Conservation (phyloP, 805 yeast species). For the Barnettozyma botsteinii region DNA sequence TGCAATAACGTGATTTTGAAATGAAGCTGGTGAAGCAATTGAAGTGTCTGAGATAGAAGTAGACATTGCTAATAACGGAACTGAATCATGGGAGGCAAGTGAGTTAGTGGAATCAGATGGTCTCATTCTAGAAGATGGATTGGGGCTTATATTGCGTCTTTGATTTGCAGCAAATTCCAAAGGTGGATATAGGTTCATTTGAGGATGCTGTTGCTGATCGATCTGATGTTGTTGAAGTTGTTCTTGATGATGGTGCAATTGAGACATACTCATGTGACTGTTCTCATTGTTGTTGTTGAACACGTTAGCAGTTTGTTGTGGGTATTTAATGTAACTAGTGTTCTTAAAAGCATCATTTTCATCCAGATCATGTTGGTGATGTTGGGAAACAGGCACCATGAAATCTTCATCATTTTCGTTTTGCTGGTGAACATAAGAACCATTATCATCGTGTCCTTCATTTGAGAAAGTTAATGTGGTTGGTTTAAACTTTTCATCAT, state of each 20-base stretch:
- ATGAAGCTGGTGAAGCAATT: conserved; percentile 19
- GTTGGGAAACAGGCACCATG: conserved; percentile 5
- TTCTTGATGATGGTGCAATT: conserved; percentile 20
- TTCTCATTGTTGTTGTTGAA: conserved; percentile 1
- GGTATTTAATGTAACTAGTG: neutral
- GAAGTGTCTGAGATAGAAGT: conserved; percentile 23
- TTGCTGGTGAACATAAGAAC: neutral
- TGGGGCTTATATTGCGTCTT: conserved; percentile 4
- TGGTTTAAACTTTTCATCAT: conserved; percentile 12
- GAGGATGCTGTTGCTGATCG: conserved; percentile 8
- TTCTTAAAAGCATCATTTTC: neutral
- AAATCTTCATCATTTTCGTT: conserved; percentile 3
- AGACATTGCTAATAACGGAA: conserved; percentile 25
- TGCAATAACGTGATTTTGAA: conserved; percentile 32
- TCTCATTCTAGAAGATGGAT: conserved; percentile 5
- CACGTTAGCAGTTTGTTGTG: conserved; percentile 28
- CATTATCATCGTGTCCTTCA: neutral
- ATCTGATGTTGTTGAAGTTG: conserved; percentile 5
- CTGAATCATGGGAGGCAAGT: conserved; percentile 28
- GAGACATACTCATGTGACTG: conserved; percentile 20
- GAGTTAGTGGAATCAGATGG: conserved; percentile 32
- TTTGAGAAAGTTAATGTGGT: neutral
- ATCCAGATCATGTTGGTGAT: neutral
- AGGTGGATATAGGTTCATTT: conserved; percentile 15
- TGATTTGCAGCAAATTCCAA: conserved; percentile 13